Evolutionary conservation across 2,329 filamentous ascomycete species (phyloP).

Genomic region (Pseudocercospora musae): DNA sequence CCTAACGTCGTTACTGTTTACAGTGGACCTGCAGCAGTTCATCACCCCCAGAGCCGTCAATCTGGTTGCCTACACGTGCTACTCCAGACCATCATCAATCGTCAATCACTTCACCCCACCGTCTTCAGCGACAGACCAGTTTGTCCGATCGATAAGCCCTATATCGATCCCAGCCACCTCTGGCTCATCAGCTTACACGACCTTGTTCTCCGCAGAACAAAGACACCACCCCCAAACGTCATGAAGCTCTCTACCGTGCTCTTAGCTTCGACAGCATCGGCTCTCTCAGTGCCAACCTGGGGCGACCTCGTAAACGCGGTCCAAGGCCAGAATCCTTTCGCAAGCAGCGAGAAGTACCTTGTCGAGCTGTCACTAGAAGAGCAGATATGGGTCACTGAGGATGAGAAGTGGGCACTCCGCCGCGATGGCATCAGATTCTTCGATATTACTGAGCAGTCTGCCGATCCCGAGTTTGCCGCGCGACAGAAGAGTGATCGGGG

Average conservation of each 20-base stretch:
- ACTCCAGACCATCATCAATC: neutral
- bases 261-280: slow-evolving; percentile 24
- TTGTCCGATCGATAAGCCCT: neutral
- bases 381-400: slow-evolving; percentile 83
- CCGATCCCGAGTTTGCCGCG: slow-evolving; percentile 42
- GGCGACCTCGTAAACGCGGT: slow-evolving; percentile 21
- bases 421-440: slow-evolving; percentile 83
- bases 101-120: neutral
- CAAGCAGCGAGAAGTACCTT: slow-evolving; percentile 57
- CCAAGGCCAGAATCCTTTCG: slow-evolving; percentile 30
- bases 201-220: neutral
- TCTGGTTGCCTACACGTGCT: too few species aligned
- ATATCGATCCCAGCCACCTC: neutral
- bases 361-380: slow-evolving; percentile 83
- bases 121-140: neutral
- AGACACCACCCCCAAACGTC: neutral
- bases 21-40: neutral
- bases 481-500: slow-evolving; percentile 23
- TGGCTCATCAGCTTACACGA: neutral
- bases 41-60: too few species aligned
- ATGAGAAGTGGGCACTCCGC: slow-evolving; percentile 89
- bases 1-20: neutral
- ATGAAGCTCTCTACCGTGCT: slow-evolving; percentile 27
- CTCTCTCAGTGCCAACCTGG: slow-evolving; percentile 24
- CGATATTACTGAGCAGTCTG: slow-evolving; percentile 75